phyloP scores from a whole-genome alignment of 805 yeast species.

The Wickerhamiella kurtzmanii region DNA sequence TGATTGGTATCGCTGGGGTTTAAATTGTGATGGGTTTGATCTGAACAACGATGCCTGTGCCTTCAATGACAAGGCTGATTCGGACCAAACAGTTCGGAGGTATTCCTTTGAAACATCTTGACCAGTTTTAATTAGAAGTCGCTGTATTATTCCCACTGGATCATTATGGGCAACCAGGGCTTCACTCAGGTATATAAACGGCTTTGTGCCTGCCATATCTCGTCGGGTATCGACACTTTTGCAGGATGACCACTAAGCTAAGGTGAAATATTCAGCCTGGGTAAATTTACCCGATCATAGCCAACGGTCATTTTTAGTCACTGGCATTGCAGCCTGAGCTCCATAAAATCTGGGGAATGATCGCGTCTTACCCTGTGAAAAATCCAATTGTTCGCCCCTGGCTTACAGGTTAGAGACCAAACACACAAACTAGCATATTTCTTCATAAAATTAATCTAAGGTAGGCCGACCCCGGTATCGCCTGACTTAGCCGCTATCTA shows the following conservation, averaged over 20 bases:
- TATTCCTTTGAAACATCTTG: constrained; percentile 3
- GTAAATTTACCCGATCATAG: no score
- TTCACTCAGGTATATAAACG: constrained; percentile 19
- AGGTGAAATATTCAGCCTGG: no score
- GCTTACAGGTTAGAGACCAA: no score
- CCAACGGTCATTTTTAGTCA: no score
- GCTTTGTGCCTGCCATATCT: constrained; percentile 2
- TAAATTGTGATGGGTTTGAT: constrained; percentile 4
- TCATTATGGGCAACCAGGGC: constrained; percentile 12
- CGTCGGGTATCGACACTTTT: no score
- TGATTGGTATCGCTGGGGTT: constrained; percentile 9
- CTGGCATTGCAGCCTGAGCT: no score
- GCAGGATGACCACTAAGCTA: no score
- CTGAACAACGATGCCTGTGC: constrained; percentile 13
- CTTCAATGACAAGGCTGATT: constrained; percentile 13
- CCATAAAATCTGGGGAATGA: no score
- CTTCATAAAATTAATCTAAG: background rate
- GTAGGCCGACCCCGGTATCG: background rate
- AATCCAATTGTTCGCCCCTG: no score
- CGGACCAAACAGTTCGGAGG: constrained; percentile 7
- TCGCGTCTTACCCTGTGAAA: no score
- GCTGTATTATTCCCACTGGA: constrained; percentile 2
- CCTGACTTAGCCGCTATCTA: background rate
- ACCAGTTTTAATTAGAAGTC: constrained; percentile 1
- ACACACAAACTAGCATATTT: no score